Evolutionary conservation across 2,329 filamentous ascomycete genomes (phyloP).

Genomic region (Ascochyta clinopodiicola): DNA sequence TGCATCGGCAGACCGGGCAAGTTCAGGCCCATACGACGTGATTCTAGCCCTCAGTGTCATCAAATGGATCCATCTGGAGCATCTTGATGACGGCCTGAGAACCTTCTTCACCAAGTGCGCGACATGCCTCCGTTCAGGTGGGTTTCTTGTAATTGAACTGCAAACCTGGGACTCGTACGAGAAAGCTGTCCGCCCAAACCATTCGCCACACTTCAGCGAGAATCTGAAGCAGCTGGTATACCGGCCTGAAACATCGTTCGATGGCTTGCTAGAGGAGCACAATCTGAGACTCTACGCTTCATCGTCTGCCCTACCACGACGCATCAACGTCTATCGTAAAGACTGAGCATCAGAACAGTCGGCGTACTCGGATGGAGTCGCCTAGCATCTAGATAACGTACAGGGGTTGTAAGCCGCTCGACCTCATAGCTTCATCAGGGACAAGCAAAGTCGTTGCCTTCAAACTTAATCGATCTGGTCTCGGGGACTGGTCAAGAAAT

Average conservation of each 20-base stretch:
- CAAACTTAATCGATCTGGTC: constrained; percentile 9
- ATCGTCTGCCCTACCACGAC: constrained; percentile 40
- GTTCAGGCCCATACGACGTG: constrained; percentile 40
- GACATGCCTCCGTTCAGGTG: constrained; percentile 35
- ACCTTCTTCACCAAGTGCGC: constrained; percentile 44
- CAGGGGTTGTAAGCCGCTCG: neutral
- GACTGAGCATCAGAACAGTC: constrained; percentile 7
- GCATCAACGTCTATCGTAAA: constrained; percentile 45
- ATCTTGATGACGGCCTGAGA: constrained; percentile 42
- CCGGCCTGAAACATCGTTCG: constrained; percentile 46
- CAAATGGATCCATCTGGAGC: constrained; percentile 50
- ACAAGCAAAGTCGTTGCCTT: constrained; percentile 5
- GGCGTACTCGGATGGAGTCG: neutral
- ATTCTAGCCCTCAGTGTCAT: constrained; percentile 50
- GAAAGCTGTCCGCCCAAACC: constrained; percentile 42
- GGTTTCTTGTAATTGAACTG: constrained; percentile 44
- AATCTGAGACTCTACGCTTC: constrained; percentile 36
- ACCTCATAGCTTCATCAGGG: neutral
- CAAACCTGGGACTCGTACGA: constrained; percentile 48
- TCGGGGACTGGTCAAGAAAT: neutral
- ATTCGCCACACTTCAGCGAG: constrained; percentile 42
- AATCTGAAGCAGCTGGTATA: constrained; percentile 34
- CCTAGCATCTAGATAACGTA: too few species aligned
- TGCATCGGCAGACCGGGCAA: constrained; percentile 31
- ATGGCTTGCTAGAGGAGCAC: constrained; percentile 34